Conservation (phyloP, 306 rosid species). For the Acacia acuminata region DNA sequence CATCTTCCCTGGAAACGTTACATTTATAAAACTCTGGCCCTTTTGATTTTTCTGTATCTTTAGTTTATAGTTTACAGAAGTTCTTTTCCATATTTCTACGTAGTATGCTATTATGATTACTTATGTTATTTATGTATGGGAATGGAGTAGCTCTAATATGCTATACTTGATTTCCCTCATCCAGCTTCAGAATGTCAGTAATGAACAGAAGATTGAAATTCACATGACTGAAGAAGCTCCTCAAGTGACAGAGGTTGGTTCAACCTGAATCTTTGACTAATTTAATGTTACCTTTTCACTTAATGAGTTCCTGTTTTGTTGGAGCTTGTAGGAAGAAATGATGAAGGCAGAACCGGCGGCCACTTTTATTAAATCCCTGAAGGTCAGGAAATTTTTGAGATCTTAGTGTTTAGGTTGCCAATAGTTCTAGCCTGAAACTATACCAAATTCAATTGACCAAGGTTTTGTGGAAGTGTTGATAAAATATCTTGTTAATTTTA, state of each 20-base stretch:
- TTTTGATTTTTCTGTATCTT: neutral
- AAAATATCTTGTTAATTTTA: too few species aligned
- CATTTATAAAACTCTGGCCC: neutral
- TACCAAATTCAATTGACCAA: neutral
- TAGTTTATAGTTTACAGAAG: neutral
- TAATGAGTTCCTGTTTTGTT: neutral
- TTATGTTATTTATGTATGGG: neutral
- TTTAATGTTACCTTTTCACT: neutral
- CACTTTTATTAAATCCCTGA: conserved; percentile 5
- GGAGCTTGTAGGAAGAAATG: conserved; percentile 25
- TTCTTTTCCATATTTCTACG: neutral
- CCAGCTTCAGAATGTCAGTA: conserved; percentile 28
- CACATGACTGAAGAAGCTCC: conserved; percentile 29
- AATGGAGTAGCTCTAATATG: neutral
- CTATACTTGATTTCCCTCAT: neutral
- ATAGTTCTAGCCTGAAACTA: neutral
- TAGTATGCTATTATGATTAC: neutral
- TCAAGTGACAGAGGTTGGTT: conserved; percentile 35
- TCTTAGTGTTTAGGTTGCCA: neutral
- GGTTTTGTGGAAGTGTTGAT: too few species aligned
- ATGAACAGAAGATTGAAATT: conserved; percentile 32
- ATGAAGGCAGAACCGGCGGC: conserved; percentile 3
- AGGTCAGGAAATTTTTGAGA: conserved; percentile 25
- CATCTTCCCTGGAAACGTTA: neutral
- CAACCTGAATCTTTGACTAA: neutral